phyloP scores from a whole-genome alignment of 345 rosid species.

The Eucalyptus guilfoylei region DNA sequence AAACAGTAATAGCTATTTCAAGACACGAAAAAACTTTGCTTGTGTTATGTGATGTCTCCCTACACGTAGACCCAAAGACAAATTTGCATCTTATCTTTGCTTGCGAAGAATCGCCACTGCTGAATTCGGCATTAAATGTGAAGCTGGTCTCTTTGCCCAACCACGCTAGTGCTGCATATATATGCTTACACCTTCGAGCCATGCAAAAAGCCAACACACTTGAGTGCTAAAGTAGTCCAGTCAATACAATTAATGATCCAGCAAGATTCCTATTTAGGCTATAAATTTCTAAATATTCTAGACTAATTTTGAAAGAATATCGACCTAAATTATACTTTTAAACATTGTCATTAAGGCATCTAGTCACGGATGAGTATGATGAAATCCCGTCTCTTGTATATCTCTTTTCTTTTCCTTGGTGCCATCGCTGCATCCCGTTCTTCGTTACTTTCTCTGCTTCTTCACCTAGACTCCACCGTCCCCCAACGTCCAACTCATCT shows the following conservation, averaged over 20 bases:
- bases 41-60: not conserved
- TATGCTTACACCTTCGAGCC: not conserved
- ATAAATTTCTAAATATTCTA: not conserved
- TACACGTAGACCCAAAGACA: not conserved
- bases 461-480: not conserved
- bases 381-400: not conserved
- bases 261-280: too few relatives aligned
- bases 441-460: not conserved
- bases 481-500: not conserved
- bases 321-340: not conserved
- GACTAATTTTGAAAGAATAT: not conserved
- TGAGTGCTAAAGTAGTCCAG: not conserved
- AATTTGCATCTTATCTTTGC: not conserved
- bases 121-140: not conserved
- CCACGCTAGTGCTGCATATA: not conserved
- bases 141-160: not conserved
- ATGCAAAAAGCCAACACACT: not conserved
- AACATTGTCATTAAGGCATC: not conserved
- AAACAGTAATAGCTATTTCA: not conserved
- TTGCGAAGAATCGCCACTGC: not conserved
- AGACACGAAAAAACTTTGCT: not conserved
- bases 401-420: not conserved
- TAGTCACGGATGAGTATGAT: not conserved
- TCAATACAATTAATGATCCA: not conserved
- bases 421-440: not conserved